phyloP scores from a whole-genome alignment of 2,329 filamentous ascomycete genomes.

The Dothideomycetes sp. region DNA sequence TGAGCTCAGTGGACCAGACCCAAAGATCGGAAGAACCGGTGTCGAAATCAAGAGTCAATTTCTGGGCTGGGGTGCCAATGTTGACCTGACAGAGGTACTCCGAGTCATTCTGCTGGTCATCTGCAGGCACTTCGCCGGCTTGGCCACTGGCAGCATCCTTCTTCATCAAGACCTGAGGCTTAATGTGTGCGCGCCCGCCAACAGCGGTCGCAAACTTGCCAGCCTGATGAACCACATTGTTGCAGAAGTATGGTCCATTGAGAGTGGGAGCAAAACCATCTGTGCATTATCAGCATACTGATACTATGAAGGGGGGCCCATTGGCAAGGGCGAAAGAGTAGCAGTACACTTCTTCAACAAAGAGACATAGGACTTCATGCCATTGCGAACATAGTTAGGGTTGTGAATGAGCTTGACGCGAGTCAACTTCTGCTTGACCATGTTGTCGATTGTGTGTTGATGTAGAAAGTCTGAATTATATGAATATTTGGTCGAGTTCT shows the following conservation, averaged over 20 bases:
- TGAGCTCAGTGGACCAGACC: conserved; percentile 25
- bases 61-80: conserved; percentile 56
- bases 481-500: too few species aligned
- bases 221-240: conserved; percentile 37
- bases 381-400: conserved; percentile 17
- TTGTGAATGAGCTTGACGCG: conserved; percentile 18
- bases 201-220: conserved; percentile 25
- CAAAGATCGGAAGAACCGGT: conserved; percentile 61
- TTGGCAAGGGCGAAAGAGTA: too few species aligned
- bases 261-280: conserved; percentile 50
- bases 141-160: conserved; percentile 19
- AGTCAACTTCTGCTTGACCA: conserved; percentile 11
- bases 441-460: conserved; percentile 9
- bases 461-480: conserved; percentile 11
- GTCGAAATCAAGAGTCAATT: conserved; percentile 52
- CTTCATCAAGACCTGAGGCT: conserved; percentile 39
- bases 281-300: conserved; percentile 7
- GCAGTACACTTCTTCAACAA: conserved; percentile 16
- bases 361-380: conserved; percentile 19
- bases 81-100: conserved; percentile 53
- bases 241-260: conserved; percentile 49
- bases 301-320: too few species aligned
- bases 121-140: conserved; percentile 18
- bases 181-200: conserved; percentile 37
- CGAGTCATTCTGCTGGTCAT: conserved; percentile 58